Base-by-base conservation (phyloP, 306 rosid species). In the Citrullus colocynthis region DNA sequence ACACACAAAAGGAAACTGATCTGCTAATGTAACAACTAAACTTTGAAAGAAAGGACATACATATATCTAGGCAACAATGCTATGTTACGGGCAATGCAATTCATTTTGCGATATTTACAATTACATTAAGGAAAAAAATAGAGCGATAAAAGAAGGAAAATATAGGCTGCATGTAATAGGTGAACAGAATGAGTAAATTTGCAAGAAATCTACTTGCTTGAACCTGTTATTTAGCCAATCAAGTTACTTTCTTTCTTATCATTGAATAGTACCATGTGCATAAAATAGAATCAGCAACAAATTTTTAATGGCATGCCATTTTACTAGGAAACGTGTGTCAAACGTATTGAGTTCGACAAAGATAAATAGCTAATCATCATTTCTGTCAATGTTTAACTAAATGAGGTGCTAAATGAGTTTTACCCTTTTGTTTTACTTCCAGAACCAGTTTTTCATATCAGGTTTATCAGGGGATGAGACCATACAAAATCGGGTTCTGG, bases 381-480 rank as follows among this genome's bases (percentile, higher is more conserved):
- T 21, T 44, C 21, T 15, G 11, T 36, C 18, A 15, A 45, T 70
- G 76, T 6, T 3, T 6, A 1, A 21, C 20, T 41, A 11, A 10
- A 21, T 51, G 14, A n/a, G 14, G 20, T 65, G 75, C 51, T 65
- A 65, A 78, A 76, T 61, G n/a, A 62, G 34, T 78, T 17, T 9
- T n/a, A 24, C 54, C 49, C 78, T 37, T 55, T 30, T 57, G 76
- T 67, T 78, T 48, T 71, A 71, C 75, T 78, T 84, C 48, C 84
- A 86, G 89, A 86, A 86, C 83, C 89, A 86, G 79, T 86, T 86
- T 62, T 84, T 86, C 58, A 86, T 84, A 77, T 86, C 89, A 55
- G 89, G 89, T 20, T 80, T 86, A 59, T 64, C 85, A 24, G 84
- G 82, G 63, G 89, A 86, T 70, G 87, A 84, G 44, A 74, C 78